Percentiles rank a stretch among this genome's conserved stretches.
phyloP scores from a whole-genome alignment of 2,329 filamentous ascomycete species.

The Pseudonectria foliicola region DNA sequence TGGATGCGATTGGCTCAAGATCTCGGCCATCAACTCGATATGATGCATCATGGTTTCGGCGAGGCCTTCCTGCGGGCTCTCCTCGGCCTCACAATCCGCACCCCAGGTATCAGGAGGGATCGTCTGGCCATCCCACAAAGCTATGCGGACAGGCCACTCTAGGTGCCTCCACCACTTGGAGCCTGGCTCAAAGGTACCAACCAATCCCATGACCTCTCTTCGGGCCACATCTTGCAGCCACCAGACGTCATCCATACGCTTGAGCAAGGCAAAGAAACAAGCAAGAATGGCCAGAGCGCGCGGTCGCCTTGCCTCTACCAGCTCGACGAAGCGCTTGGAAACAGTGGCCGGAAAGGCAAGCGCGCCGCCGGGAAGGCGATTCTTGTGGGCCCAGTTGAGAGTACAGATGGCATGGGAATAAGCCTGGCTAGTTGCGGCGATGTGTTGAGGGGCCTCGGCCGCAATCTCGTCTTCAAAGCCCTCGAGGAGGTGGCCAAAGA shows the following conservation, averaged over 20 bases:
- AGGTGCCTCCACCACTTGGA: slow-evolving; percentile 55
- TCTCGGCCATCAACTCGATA: slow-evolving; percentile 33
- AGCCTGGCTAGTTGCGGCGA: slow-evolving; percentile 37
- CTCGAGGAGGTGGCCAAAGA: slow-evolving; percentile 54
- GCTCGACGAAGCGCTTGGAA: slow-evolving; percentile 52
- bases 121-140: slow-evolving; percentile 45
- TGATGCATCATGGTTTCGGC: slow-evolving; percentile 32
- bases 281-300: slow-evolving; percentile 57
- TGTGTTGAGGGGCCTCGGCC: slow-evolving; percentile 23
- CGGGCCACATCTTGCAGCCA: slow-evolving; percentile 63
- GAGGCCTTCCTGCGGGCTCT: slow-evolving; percentile 27
- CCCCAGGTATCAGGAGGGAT: slow-evolving; percentile 54
- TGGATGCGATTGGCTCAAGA: slow-evolving; percentile 25
- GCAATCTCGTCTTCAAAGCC: slow-evolving; percentile 50
- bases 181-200: slow-evolving; percentile 50
- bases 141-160: slow-evolving; percentile 54
- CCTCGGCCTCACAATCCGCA: slow-evolving; percentile 39
- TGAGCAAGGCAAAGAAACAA: slow-evolving; percentile 60
- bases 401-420: slow-evolving; percentile 60
- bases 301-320: slow-evolving; percentile 51
- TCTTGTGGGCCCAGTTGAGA: slow-evolving; percentile 59
- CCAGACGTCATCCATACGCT: slow-evolving; percentile 56
- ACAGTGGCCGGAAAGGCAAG: slow-evolving; percentile 60
- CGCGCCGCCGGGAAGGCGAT: slow-evolving; percentile 50
- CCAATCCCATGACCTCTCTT: slow-evolving; percentile 58